Conservation (phyloP, 2,329 filamentous ascomycete species). For the Nemania serpens region DNA sequence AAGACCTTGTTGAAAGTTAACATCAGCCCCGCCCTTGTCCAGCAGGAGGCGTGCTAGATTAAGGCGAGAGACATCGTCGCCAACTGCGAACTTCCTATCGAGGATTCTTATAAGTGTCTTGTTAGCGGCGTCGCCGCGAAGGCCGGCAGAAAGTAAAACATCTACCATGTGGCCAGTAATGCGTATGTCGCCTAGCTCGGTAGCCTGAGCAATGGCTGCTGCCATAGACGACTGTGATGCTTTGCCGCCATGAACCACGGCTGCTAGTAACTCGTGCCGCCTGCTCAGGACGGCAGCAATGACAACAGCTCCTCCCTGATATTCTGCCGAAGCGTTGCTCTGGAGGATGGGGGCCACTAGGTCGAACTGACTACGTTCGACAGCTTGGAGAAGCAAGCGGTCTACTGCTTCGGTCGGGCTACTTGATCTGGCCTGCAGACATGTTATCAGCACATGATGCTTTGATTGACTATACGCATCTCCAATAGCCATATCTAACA, state of each 20-base stretch:
- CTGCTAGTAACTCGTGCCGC: not conserved
- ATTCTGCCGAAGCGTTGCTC: not conserved
- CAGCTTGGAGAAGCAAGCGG: not conserved
- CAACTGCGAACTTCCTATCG: not conserved
- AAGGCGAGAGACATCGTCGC: not conserved
- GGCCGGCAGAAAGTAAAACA: not conserved
- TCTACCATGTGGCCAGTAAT: not conserved
- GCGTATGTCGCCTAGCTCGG: not conserved
- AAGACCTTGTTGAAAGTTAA: not conserved
- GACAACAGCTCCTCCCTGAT: not conserved
- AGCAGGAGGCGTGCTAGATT: not conserved
- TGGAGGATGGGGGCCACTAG: not conserved
- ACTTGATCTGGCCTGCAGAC: not conserved
- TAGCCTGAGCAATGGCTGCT: not conserved
- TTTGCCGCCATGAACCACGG: not conserved
- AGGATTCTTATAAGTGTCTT: not conserved
- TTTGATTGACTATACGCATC: not conserved
- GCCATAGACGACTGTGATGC: not conserved
- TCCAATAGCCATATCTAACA: not conserved
- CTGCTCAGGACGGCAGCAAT: not conserved
- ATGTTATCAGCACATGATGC: not conserved
- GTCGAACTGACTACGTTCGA: not conserved
- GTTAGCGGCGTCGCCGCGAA: not conserved
- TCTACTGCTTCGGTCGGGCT: not conserved
- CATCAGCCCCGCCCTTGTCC: not conserved